Percentiles rank a stretch among this genome's conserved stretches.
Evolutionary conservation across 2,329 filamentous ascomycete species (phyloP).

Genomic region (Paecilomyces variotii): DNA sequence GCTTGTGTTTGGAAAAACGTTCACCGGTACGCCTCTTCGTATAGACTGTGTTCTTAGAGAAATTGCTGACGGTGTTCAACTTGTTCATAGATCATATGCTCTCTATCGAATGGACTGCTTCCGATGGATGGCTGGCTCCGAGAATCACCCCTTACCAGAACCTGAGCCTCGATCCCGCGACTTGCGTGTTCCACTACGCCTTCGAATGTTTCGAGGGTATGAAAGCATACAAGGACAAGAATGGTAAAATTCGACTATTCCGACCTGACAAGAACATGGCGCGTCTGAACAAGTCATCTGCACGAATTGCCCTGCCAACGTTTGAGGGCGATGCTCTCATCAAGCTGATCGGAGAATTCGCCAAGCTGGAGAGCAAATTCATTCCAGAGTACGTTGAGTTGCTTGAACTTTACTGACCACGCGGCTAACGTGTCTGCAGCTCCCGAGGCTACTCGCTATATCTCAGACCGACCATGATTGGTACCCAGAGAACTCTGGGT

Average conservation of each 20-base stretch:
- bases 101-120: slow-evolving; percentile 82
- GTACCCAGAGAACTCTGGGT: slow-evolving; percentile 88
- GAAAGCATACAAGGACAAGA: slow-evolving; percentile 93
- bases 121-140: slow-evolving; percentile 73
- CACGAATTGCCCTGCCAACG: slow-evolving; percentile 85
- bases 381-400: slow-evolving; percentile 60
- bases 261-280: slow-evolving; percentile 94
- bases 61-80: slow-evolving; percentile 10
- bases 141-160: slow-evolving; percentile 92
- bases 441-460: slow-evolving; percentile 85
- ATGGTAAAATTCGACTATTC: slow-evolving; percentile 76
- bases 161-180: slow-evolving; percentile 89
- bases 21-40: slow-evolving; percentile 59
- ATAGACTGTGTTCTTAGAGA: not conserved
- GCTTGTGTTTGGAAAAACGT: slow-evolving; percentile 81
- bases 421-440: slow-evolving; percentile 23
- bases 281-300: slow-evolving; percentile 81
- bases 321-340: slow-evolving; percentile 69
- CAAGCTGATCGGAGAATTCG: slow-evolving; percentile 72
- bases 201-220: slow-evolving; percentile 98
- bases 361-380: slow-evolving; percentile 75
- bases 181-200: slow-evolving; percentile 96
- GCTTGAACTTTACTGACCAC: not conserved
- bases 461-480: slow-evolving; percentile 92
- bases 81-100: slow-evolving; percentile 83